Evolutionary conservation across 768 basidiomycete species (phyloP).

Genomic region (Boletales sp.): DNA sequence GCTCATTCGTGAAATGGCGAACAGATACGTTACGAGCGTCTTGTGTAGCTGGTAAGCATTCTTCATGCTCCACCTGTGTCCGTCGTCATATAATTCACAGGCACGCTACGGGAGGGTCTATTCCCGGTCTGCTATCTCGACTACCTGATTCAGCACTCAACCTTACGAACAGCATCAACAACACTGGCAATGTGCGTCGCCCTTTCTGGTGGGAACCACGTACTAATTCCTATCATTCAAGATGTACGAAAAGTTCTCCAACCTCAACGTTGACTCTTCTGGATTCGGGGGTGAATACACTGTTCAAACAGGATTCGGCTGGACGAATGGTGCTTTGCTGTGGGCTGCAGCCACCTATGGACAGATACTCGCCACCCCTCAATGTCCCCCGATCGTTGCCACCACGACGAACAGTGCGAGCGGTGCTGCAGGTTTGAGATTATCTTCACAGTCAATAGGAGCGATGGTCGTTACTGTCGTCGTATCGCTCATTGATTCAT

Average conservation of each 20-base stretch:
- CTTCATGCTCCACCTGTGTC: not conserved
- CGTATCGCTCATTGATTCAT: not conserved
- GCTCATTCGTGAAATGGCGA: conserved; percentile 71
- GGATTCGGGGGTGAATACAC: conserved; percentile 86
- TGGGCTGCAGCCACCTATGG: conserved; percentile 75
- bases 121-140: conserved; percentile 63
- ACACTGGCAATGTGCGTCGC: conserved; percentile 67
- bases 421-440: conserved; percentile 1
- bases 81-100: conserved; percentile 31
- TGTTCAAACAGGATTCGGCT: conserved; percentile 84
- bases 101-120: conserved; percentile 86
- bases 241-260: conserved; percentile 92
- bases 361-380: conserved; percentile 50
- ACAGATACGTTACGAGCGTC: conserved; percentile 77
- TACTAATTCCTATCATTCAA: conserved; percentile 20
- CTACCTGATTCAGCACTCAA: conserved; percentile 70
- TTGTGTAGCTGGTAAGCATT: conserved; percentile 80
- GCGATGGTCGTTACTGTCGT: not conserved
- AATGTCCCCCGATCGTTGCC: conserved; percentile 51
- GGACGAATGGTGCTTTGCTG: conserved; percentile 82
- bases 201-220: no score
- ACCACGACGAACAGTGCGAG: not conserved
- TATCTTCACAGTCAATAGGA: not conserved
- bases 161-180: conserved; percentile 58
- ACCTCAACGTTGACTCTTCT: conserved; percentile 70